A percentile compares a stretch with the other conserved stretches of the same genome.
Evolutionary conservation across 2,329 filamentous ascomycete genomes (phyloP).

Genomic region (Dothistroma septosporum): DNA sequence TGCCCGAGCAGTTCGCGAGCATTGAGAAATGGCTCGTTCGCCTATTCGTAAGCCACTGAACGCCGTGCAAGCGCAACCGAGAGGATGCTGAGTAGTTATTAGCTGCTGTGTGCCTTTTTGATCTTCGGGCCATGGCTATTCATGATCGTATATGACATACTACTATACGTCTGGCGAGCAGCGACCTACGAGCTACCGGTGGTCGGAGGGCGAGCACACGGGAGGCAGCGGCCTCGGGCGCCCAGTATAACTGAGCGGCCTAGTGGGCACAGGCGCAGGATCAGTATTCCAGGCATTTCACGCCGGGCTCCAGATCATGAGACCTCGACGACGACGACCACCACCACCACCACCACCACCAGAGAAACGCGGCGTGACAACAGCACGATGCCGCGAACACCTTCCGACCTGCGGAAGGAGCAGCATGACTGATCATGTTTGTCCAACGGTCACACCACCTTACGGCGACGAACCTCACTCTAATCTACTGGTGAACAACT

Average conservation of each 20-base stretch:
- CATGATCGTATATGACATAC: conserved; percentile 60
- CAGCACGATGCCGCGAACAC: conserved; percentile 19
- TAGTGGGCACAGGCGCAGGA: conserved; percentile 44
- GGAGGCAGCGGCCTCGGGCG: conserved; percentile 56
- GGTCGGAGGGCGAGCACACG: conserved; percentile 58
- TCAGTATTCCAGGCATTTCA: conserved; percentile 38
- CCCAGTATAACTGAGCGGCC: conserved; percentile 58
- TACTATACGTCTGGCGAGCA: conserved; percentile 58
- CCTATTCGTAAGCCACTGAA: conserved; percentile 53
- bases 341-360: no score
- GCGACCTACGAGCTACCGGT: conserved; percentile 56
- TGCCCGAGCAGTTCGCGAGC: conserved; percentile 54
- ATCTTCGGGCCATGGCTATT: conserved; percentile 61
- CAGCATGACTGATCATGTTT: conserved; percentile 6
- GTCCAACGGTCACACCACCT: not conserved
- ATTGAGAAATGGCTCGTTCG: conserved; percentile 61
- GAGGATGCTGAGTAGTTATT: conserved; percentile 7
- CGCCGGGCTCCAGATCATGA: conserved; percentile 16
- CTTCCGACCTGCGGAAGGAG: conserved; percentile 13
- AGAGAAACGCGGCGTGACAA: conserved; percentile 21
- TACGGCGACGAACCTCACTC: not conserved
- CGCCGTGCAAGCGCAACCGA: conserved; percentile 10
- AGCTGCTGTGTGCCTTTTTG: conserved; percentile 59
- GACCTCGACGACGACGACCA: conserved; percentile 15
- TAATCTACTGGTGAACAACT: not conserved